Conservation (phyloP, 192 early-diverging fungal species). For the Thoreauomyces humboldtii region DNA sequence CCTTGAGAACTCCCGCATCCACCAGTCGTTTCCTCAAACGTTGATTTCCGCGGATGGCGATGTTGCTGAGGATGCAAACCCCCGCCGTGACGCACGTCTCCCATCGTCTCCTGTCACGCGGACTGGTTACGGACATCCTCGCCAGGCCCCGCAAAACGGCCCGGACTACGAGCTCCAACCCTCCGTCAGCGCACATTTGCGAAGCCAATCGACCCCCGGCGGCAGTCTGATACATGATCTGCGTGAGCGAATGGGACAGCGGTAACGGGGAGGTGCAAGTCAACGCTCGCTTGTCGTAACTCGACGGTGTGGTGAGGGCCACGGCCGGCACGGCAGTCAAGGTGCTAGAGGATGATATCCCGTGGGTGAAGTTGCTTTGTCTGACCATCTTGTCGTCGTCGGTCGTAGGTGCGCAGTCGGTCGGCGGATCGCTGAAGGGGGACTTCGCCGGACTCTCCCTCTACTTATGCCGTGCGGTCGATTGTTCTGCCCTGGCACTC, state of each 20-base stretch:
- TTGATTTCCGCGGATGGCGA: slow-evolving; percentile 80
- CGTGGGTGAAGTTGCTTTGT: slow-evolving; percentile 19
- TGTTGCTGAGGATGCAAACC: slow-evolving; percentile 71
- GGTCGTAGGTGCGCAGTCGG: too few relatives aligned
- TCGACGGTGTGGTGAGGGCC: slow-evolving; percentile 33
- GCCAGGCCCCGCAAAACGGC: slow-evolving; percentile 47
- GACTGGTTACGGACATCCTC: neutral
- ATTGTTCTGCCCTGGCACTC: too few relatives aligned
- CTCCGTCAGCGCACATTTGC: slow-evolving; percentile 82
- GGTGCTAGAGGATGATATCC: neutral
- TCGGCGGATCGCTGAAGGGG: too few relatives aligned
- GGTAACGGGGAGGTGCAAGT: slow-evolving; percentile 83
- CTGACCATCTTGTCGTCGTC: slow-evolving; percentile 33
- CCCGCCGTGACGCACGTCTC: slow-evolving; percentile 19
- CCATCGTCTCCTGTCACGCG: neutral
- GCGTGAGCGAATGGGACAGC: slow-evolving; percentile 83
- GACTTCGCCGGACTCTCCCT: too few relatives aligned
- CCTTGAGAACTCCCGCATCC: slow-evolving; percentile 77
- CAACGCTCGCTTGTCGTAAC: slow-evolving; percentile 97
- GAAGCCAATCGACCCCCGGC: slow-evolving; percentile 77
- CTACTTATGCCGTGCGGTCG: too few relatives aligned
- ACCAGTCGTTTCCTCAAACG: slow-evolving; percentile 79
- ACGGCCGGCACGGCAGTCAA: slow-evolving; percentile 1
- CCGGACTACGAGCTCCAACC: slow-evolving; percentile 80
- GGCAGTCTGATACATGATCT: slow-evolving; percentile 83